Conservation (phyloP, 108 stramenopile genomes). For the Epipyxis sp. region DNA sequence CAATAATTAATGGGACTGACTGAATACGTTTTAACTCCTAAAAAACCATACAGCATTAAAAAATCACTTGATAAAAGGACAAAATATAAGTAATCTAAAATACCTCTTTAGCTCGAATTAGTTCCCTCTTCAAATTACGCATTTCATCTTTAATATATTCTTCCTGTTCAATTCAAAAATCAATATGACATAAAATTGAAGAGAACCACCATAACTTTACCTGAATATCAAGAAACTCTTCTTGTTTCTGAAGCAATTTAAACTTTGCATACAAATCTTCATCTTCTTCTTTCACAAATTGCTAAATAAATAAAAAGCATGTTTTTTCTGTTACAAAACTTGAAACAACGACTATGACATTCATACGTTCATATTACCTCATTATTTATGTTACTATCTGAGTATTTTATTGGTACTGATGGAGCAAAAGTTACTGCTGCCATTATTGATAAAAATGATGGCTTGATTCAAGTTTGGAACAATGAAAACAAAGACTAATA, state of each 20-base stretch:
- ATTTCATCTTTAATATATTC: slow-evolving; percentile 99
- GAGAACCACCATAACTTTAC: slow-evolving; percentile 38
- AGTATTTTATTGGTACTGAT: slow-evolving; percentile 4
- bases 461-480: too few relatives aligned
- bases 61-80: too few relatives aligned
- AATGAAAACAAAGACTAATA: too few relatives aligned
- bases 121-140: slow-evolving; percentile 94
- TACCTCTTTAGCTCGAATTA: slow-evolving; percentile 81
- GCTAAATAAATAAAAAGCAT: too few relatives aligned
- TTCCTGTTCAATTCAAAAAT: slow-evolving; percentile 61
- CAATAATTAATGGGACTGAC: slow-evolving; percentile 94
- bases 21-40: slow-evolving; percentile 97
- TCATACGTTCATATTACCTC: too few relatives aligned
- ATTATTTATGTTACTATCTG: neutral
- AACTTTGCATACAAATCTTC: slow-evolving; percentile 54
- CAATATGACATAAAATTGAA: neutral
- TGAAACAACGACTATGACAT: too few relatives aligned
- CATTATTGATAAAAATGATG: too few relatives aligned
- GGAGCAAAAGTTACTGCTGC: slow-evolving; percentile 7
- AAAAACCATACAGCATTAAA: too few relatives aligned
- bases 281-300: slow-evolving; percentile 56
- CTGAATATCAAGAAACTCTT: slow-evolving; percentile 86
- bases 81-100: too few relatives aligned
- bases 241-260: slow-evolving; percentile 52
- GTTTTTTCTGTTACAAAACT: too few relatives aligned